Evolutionary conservation across 495 filamentous ascomycete species (phyloP).

Genomic region (Penicillium verhagenii): DNA sequence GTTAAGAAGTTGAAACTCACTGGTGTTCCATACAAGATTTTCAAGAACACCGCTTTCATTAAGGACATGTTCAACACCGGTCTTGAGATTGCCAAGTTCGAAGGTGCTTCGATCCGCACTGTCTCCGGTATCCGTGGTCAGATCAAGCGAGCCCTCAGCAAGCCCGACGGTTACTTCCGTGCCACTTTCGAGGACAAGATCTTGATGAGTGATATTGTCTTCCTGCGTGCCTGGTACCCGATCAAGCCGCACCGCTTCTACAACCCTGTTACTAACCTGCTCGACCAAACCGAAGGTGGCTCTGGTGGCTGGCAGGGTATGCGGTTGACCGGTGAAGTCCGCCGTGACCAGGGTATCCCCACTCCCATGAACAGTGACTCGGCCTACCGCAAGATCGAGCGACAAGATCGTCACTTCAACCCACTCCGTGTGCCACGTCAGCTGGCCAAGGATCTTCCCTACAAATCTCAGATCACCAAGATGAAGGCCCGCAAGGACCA

Average conservation of each 20-base stretch:
- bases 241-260: constrained; percentile 94
- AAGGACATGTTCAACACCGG: constrained; percentile 95
- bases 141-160: constrained; percentile 88
- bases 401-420: constrained; percentile 85
- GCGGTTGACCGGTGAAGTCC: constrained; percentile 93
- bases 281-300: constrained; percentile 46
- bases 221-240: constrained; percentile 94
- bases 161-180: constrained; percentile 91
- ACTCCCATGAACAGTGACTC: constrained; percentile 79
- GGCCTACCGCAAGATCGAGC: constrained; percentile 78
- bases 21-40: constrained; percentile 91
- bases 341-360: constrained; percentile 68
- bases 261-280: constrained; percentile 91
- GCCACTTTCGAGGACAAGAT: constrained; percentile 99
- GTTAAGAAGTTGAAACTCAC: constrained; percentile 99
- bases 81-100: constrained; percentile 96
- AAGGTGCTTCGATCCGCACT: constrained; percentile 91
- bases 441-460: constrained; percentile 82
- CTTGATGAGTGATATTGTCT: constrained; percentile 92
- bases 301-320: constrained; percentile 75
- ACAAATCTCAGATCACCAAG: constrained; percentile 83
- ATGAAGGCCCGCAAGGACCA: constrained; percentile 75
- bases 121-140: constrained; percentile 94
- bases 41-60: constrained; percentile 98
- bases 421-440: constrained; percentile 83